phyloP scores from a whole-genome alignment of 2,329 filamentous ascomycete genomes.

The Epichloe brachyelytri region DNA sequence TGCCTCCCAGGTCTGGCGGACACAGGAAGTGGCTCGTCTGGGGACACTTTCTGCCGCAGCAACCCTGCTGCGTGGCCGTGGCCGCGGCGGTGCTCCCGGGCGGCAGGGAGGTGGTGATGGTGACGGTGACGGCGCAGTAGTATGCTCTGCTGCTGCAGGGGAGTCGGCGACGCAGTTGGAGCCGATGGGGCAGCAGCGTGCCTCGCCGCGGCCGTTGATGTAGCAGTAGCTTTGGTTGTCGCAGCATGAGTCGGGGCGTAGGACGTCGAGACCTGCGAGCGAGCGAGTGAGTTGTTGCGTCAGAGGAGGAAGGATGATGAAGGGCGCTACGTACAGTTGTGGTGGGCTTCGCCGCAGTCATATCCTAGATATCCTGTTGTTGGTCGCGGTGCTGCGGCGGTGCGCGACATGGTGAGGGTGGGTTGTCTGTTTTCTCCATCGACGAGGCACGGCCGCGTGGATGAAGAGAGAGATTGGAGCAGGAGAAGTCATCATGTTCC shows the following conservation, averaged over 20 bases:
- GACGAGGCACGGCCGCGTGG: no score
- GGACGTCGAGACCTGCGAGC: conserved; percentile 28
- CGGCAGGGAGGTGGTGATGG: conserved; percentile 14
- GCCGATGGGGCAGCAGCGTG: conserved; percentile 30
- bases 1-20: conserved; percentile 27
- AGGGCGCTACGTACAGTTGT: conserved; percentile 15
- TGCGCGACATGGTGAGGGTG: neutral
- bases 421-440: no score
- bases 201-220: conserved; percentile 19
- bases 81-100: conserved; percentile 5
- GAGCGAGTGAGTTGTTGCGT: neutral
- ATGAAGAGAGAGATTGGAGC: no score
- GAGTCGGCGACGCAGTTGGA: conserved; percentile 27
- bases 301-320: neutral
- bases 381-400: neutral
- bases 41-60: conserved; percentile 29
- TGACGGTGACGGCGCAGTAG: conserved; percentile 20
- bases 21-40: conserved; percentile 32
- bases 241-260: conserved; percentile 27
- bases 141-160: conserved; percentile 21
- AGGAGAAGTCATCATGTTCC: no score
- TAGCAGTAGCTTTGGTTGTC: conserved; percentile 33
- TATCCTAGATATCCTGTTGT: conserved; percentile 3
- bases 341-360: conserved; percentile 15
- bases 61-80: conserved; percentile 15